A percentile compares a stretch with the other conserved stretches of the same genome.
phyloP scores from a whole-genome alignment of 331 rosid genomes.

The Quercus tomentella region DNA sequence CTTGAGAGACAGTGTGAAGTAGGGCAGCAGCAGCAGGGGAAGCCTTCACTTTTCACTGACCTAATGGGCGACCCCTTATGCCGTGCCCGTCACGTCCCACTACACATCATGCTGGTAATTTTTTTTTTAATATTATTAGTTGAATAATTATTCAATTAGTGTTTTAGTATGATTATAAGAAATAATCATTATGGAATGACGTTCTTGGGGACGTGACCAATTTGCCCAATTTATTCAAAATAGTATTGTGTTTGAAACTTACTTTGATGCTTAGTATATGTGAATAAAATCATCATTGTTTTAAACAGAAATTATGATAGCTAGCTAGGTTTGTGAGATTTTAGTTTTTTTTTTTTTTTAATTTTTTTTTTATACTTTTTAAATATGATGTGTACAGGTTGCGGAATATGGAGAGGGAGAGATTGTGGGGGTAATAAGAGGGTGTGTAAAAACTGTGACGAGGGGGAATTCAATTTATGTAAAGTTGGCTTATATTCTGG shows the following conservation, averaged over 20 bases:
- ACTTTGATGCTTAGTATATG: too few species aligned
- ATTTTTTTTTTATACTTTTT: background rate
- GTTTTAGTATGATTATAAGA: too few species aligned
- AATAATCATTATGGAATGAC: too few species aligned
- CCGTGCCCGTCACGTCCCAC: constrained; percentile 70
- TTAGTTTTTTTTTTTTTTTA: background rate
- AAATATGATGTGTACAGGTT: constrained; percentile 41
- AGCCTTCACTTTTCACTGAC: constrained; percentile 76
- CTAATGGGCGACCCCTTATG: constrained; percentile 86
- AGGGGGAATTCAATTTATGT: constrained; percentile 52
- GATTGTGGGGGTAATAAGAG: constrained; percentile 77
- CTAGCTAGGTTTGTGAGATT: background rate
- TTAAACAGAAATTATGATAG: too few species aligned
- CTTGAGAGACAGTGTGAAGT: constrained; percentile 72
- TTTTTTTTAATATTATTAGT: too few species aligned
- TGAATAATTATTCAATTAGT: too few species aligned
- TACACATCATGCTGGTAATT: constrained; percentile 83
- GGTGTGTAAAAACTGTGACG: constrained; percentile 79
- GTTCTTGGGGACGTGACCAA: background rate
- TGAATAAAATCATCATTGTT: too few species aligned
- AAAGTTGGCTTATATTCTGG: constrained; percentile 80
- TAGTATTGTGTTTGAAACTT: too few species aligned
- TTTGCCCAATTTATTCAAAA: too few species aligned
- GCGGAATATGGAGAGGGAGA: constrained; percentile 79
- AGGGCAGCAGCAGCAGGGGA: constrained; percentile 59